These are phyloP conservation scores for Cocos nucifera DNA, from an alignment of 176 grass and related monocot genomes.

Conservation along the genomic window DNA sequence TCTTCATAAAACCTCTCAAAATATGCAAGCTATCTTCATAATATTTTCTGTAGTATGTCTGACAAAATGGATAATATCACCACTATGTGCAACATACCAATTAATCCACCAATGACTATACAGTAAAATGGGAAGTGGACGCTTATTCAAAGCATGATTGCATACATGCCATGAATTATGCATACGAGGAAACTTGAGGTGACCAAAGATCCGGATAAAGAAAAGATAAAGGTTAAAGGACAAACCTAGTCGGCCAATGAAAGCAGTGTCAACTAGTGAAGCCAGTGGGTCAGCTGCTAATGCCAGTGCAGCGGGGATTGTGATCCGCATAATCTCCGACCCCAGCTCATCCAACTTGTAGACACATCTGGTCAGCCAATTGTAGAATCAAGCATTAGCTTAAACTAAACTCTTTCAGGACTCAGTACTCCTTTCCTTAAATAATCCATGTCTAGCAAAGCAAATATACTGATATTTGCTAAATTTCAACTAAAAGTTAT, in stretches of 20 bases:
- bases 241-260: constrained; percentile 88
- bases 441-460: too few species aligned
- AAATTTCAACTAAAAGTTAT: neutral
- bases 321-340: constrained; percentile 62
- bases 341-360: constrained; percentile 89
- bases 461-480: neutral
- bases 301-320: constrained; percentile 75
- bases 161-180: too few species aligned
- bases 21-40: too few species aligned
- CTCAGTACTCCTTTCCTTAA: too few species aligned
- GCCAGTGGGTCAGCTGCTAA: constrained; percentile 88
- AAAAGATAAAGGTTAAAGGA: neutral
- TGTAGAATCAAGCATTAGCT: neutral
- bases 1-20: too few species aligned
- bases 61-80: too few species aligned
- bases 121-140: neutral
- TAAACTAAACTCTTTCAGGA: neutral
- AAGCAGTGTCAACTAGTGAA: constrained; percentile 85
- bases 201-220: neutral
- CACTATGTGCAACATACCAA: too few species aligned
- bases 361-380: constrained; percentile 36
- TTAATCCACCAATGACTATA: too few species aligned
- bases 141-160: neutral
- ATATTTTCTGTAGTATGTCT: too few species aligned
- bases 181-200: neutral